phyloP scores from a whole-genome alignment of 345 rosid genomes.

The Lagerstroemia speciosa region DNA sequence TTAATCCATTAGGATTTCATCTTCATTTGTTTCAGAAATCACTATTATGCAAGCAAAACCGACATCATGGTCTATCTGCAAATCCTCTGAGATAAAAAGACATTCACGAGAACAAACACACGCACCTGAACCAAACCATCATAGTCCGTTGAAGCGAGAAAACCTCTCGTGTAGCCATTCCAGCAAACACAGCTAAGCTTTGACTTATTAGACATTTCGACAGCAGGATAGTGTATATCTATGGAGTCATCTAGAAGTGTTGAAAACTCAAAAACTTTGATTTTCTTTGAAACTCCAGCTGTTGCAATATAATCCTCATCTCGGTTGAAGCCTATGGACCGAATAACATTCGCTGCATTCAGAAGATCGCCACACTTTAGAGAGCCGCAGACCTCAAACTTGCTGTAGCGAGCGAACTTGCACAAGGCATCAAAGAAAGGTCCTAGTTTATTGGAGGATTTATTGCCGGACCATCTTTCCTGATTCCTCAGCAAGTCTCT shows the following conservation, averaged over 20 bases:
- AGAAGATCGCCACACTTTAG: conserved; percentile 65
- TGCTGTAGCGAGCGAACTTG: conserved; percentile 68
- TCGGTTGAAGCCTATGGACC: conserved; percentile 71
- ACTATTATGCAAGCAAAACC: not conserved
- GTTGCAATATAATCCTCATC: conserved; percentile 75
- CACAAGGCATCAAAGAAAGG: conserved; percentile 66
- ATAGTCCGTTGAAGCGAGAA: conserved; percentile 81
- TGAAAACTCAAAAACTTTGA: conserved; percentile 69
- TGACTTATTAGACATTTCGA: conserved; percentile 75
- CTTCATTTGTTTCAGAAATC: not conserved
- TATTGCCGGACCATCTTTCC: conserved; percentile 30
- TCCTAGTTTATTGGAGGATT: conserved; percentile 39
- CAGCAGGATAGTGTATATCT: conserved; percentile 72
- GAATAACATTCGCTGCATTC: conserved; percentile 68
- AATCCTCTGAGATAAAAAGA: not conserved
- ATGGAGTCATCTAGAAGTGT: conserved; percentile 59
- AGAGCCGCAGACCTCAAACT: conserved; percentile 65
- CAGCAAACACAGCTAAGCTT: conserved; percentile 83
- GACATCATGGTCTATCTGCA: not conserved
- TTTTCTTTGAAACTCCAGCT: conserved; percentile 86
- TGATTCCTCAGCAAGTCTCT: conserved; percentile 28
- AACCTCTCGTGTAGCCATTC: conserved; percentile 84
- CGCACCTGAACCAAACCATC: conserved; percentile 78
- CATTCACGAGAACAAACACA: too few species aligned
- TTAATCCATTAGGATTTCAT: not conserved